Percentiles rank a stretch among this genome's conserved stretches.
Conservation (phyloP, 192 early-diverging fungal genomes). For the Powellomyces hirtus region DNA sequence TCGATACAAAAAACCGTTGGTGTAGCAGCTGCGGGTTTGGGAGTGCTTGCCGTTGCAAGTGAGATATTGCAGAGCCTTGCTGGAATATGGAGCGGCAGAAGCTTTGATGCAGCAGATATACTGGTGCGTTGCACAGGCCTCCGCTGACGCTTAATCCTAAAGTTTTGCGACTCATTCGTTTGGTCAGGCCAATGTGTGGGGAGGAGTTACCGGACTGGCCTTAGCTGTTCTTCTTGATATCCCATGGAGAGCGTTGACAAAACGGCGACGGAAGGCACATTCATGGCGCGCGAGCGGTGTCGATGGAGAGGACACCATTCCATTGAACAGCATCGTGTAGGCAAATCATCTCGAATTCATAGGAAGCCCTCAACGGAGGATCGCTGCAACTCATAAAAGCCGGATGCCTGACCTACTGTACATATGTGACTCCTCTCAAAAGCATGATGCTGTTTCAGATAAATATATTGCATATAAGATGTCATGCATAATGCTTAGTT, state of each 20-base stretch:
- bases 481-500: slow-evolving; percentile 32
- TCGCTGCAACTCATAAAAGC: neutral
- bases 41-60: neutral
- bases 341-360: neutral
- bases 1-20: neutral
- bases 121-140: neutral
- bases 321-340: neutral
- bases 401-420: neutral
- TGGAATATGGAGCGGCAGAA: neutral
- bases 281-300: neutral
- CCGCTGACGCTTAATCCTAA: neutral
- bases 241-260: neutral
- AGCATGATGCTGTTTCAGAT: too few relatives aligned
- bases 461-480: neutral
- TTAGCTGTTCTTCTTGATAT: neutral
- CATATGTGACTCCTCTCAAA: too few relatives aligned
- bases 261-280: neutral
- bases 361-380: neutral
- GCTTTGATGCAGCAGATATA: neutral
- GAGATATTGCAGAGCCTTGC: neutral
- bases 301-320: neutral
- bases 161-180: neutral
- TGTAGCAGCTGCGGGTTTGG: neutral
- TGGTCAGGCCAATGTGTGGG: neutral
- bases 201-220: neutral